A percentile compares a stretch with the other conserved stretches of the same genome.
Evolutionary conservation across 208 protist species (phyloP).

Genomic region (Phytomonas sp.): DNA sequence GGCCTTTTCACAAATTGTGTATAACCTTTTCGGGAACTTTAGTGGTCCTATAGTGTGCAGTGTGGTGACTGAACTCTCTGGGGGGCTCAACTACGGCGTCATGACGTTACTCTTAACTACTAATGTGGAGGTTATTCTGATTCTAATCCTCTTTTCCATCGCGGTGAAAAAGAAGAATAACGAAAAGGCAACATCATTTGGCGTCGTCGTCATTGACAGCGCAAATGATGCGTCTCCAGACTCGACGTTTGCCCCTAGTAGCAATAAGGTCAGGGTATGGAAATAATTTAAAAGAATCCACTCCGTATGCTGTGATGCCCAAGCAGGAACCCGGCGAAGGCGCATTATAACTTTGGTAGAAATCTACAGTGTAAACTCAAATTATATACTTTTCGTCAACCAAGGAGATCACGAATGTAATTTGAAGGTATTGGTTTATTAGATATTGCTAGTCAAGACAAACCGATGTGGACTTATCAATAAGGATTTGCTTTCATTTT

Average conservation of each 20-base stretch:
- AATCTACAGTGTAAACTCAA: neutral
- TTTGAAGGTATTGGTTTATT: neutral
- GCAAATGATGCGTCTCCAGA: neutral
- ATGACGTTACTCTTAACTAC: conserved; percentile 57
- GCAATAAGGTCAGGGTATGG: neutral
- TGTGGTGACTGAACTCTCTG: conserved; percentile 51
- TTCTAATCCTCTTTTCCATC: conserved; percentile 12
- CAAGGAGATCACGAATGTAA: neutral
- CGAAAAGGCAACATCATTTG: neutral
- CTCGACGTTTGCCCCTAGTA: neutral
- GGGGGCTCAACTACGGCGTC: conserved; percentile 69
- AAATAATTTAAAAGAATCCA: neutral
- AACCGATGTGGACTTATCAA: neutral
- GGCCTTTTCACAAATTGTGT: conserved; percentile 78
- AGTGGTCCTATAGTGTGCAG: conserved; percentile 83
- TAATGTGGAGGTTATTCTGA: conserved; percentile 48
- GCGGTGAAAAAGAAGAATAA: neutral
- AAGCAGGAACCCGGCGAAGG: neutral
- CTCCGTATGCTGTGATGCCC: neutral
- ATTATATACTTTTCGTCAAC: neutral
- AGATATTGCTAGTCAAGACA: neutral
- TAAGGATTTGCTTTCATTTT: neutral
- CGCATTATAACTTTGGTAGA: neutral
- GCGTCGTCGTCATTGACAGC: neutral
- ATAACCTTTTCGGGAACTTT: conserved; percentile 86